Evolutionary conservation across 352 stramenopile genomes (phyloP).

Genomic region (Phytopythium oedochilum): DNA sequence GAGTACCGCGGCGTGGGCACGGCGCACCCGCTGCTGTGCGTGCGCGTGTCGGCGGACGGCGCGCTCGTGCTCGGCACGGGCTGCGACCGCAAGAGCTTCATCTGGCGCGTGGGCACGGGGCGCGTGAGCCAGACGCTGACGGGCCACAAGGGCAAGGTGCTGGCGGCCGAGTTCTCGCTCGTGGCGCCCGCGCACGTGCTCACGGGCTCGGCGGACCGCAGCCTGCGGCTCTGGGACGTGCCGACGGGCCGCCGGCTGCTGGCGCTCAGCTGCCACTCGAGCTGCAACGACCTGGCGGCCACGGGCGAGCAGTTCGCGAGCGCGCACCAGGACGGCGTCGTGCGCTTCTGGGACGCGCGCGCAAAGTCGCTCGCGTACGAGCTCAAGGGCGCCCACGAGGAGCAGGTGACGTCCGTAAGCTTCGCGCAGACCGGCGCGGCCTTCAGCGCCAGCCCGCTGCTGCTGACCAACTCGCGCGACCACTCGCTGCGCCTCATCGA

Average conservation of each 20-base stretch:
- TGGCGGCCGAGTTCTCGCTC: constrained; percentile 72
- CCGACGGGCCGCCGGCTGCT: constrained; percentile 55
- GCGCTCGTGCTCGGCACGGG: constrained; percentile 73
- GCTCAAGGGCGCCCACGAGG: constrained; percentile 45
- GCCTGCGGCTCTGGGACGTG: constrained; percentile 77
- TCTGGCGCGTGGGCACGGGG: constrained; percentile 78
- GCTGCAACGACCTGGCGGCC: constrained; percentile 72
- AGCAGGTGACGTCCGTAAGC: constrained; percentile 75
- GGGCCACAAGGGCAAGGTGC: constrained; percentile 81
- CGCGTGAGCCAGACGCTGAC: constrained; percentile 81
- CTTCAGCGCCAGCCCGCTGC: constrained; percentile 13
- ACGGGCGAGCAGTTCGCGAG: constrained; percentile 65
- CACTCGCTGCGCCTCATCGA: constrained; percentile 68
- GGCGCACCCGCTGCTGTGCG: constrained; percentile 77
- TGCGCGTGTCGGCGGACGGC: constrained; percentile 72
- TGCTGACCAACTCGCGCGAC: constrained; percentile 79
- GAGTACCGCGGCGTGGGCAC: constrained; percentile 78
- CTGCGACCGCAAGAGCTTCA: constrained; percentile 81
- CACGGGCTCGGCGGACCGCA: constrained; percentile 72
- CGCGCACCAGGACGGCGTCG: constrained; percentile 69
- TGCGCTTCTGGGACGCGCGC: constrained; percentile 77
- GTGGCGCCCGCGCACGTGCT: constrained; percentile 55
- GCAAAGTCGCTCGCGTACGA: constrained; percentile 49
- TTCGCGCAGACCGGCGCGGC: constrained; percentile 31
- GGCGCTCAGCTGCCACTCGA: constrained; percentile 72